Evolutionary conservation across 768 basidiomycete species (phyloP).

Genomic region (Zangia roseola): DNA sequence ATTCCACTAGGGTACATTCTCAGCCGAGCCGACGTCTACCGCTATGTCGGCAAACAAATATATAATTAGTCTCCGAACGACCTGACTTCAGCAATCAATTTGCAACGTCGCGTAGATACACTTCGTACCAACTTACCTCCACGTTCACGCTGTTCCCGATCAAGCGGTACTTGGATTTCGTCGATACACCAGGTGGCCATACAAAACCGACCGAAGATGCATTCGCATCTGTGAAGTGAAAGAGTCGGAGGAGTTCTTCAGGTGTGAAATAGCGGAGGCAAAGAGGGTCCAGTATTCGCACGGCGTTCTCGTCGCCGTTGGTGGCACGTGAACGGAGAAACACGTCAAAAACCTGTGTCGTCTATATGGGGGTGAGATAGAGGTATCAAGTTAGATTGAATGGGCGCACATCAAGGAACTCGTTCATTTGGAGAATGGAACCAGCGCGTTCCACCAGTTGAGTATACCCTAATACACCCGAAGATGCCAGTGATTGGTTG

Average conservation of each 20-base stretch:
- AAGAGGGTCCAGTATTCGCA: slow-evolving; percentile 58
- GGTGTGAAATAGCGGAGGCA: slow-evolving; percentile 75
- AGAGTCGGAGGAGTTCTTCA: slow-evolving; percentile 65
- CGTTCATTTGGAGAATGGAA: slow-evolving; percentile 73
- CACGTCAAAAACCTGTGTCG: slow-evolving; percentile 52
- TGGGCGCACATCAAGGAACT: slow-evolving; percentile 55
- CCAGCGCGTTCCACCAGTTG: slow-evolving; percentile 76
- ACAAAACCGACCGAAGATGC: slow-evolving; percentile 33
- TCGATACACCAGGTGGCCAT: slow-evolving; percentile 65
- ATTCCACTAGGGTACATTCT: not conserved
- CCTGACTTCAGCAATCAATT: slow-evolving; percentile 14
- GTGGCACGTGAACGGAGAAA: slow-evolving; percentile 49
- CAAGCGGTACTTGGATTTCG: slow-evolving; percentile 69
- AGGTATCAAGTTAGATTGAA: not conserved
- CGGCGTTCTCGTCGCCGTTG: slow-evolving; percentile 40
- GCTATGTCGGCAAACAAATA: slow-evolving; percentile 44
- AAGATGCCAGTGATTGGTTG: not conserved
- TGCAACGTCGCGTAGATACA: too few species aligned
- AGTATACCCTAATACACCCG: slow-evolving; percentile 57
- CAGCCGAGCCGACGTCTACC: not conserved
- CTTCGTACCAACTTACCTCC: slow-evolving; percentile 37
- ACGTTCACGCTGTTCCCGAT: slow-evolving; percentile 87
- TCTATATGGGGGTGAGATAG: slow-evolving; percentile 40
- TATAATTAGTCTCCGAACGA: slow-evolving; percentile 55
- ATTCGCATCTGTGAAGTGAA: slow-evolving; percentile 45